Percentiles rank a stretch among this genome's conserved stretches.
These are phyloP conservation scores for Phytophthora pisi DNA, from an alignment of 352 stramenopile species.

Conservation along the genomic window DNA sequence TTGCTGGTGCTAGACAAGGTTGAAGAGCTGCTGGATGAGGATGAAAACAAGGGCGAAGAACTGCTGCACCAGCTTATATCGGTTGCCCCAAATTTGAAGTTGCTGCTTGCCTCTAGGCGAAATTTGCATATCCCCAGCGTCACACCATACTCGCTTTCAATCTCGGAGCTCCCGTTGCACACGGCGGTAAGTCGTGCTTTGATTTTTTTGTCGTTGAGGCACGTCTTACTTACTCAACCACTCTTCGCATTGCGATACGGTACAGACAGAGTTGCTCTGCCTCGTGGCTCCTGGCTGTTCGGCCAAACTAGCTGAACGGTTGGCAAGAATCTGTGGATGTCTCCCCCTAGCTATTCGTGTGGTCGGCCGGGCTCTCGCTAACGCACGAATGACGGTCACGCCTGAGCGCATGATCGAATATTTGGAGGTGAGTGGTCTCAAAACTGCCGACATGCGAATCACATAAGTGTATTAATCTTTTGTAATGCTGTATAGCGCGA, in stretches of 20 bases:
- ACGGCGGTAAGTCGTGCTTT: conserved; percentile 52
- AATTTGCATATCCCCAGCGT: conserved; percentile 81
- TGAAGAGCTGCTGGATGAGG: conserved; percentile 78
- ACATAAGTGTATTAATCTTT: conserved; percentile 7
- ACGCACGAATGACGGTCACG: conserved; percentile 72
- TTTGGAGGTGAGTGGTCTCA: conserved; percentile 48
- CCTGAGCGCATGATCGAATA: conserved; percentile 86
- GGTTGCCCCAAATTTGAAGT: conserved; percentile 65
- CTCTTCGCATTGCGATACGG: not conserved
- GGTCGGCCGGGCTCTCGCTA: conserved; percentile 74
- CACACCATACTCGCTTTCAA: conserved; percentile 78
- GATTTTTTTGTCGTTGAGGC: conserved; percentile 3
- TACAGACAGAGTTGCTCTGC: conserved; percentile 71
- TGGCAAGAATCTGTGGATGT: conserved; percentile 78
- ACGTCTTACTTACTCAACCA: conserved; percentile 2
- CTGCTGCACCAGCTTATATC: conserved; percentile 74
- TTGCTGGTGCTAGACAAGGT: conserved; percentile 84
- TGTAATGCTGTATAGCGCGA: conserved; percentile 42
- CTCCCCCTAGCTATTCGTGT: conserved; percentile 85
- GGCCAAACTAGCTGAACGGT: conserved; percentile 56
- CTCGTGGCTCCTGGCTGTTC: conserved; percentile 71
- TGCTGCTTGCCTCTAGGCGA: conserved; percentile 73
- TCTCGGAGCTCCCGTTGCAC: conserved; percentile 71
- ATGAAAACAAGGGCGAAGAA: conserved; percentile 75
- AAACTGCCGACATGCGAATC: not conserved